Evolutionary conservation across 2,329 filamentous ascomycete species (phyloP).

Genomic region (Helicocarpus griseus): DNA sequence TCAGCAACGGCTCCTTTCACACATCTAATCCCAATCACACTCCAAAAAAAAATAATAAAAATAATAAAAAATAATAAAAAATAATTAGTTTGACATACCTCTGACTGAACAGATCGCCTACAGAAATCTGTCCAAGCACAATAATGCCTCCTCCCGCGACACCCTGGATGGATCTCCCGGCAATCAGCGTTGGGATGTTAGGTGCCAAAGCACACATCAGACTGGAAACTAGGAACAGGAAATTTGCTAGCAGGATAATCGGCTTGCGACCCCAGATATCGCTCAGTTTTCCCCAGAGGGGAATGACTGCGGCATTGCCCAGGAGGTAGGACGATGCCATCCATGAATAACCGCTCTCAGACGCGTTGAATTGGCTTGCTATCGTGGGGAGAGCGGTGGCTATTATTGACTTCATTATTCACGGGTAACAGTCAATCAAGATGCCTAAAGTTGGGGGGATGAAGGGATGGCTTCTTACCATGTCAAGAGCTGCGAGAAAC

Average conservation of each 20-base stretch:
- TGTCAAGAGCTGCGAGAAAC: slow-evolving; percentile 53
- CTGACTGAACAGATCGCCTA: slow-evolving; percentile 55
- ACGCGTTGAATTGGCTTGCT: slow-evolving; percentile 23
- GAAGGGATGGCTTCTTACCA: slow-evolving; percentile 26
- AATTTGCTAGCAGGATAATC: slow-evolving; percentile 51
- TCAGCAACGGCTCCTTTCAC: background rate
- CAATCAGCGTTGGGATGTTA: slow-evolving; percentile 53
- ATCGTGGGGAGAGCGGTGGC: slow-evolving; percentile 29
- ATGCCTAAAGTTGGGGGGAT: background rate
- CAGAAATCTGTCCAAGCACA: slow-evolving; percentile 53
- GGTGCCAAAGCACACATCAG: slow-evolving; percentile 48
- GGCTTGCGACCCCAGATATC: slow-evolving; percentile 60
- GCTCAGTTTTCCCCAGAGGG: slow-evolving; percentile 51
- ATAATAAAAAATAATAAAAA: background rate
- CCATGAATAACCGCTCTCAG: slow-evolving; percentile 28
- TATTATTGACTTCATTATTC: slow-evolving; percentile 21
- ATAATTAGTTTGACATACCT: slow-evolving; percentile 22
- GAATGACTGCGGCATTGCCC: slow-evolving; percentile 31
- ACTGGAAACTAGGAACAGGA: slow-evolving; percentile 53
- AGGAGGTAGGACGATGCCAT: slow-evolving; percentile 29
- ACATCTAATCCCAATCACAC: no score
- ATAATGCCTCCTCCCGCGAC: slow-evolving; percentile 55
- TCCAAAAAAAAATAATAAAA: no score
- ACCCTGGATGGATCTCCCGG: slow-evolving; percentile 53
- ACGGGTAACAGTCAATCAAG: background rate